Conservation (phyloP, 164 flowering plant genomes). For the Malania oleifera region DNA sequence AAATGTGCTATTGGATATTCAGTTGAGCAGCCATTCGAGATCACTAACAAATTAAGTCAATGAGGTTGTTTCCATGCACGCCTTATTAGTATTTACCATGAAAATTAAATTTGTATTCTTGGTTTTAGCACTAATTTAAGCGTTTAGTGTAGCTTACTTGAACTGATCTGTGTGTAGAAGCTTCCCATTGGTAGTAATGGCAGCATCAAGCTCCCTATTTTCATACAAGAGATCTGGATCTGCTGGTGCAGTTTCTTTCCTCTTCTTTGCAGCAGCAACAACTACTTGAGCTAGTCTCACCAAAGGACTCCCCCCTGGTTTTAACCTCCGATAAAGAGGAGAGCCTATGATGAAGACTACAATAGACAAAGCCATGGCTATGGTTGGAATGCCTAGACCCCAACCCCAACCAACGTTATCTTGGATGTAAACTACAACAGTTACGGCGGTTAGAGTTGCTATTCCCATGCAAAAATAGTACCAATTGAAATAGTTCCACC, state of each 20-base stretch:
- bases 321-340: slow-evolving; percentile 34
- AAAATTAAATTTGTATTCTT: no score
- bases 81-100: no score
- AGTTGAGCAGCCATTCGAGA: no score
- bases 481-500: slow-evolving; percentile 64
- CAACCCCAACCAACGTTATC: slow-evolving; percentile 75
- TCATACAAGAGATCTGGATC: slow-evolving; percentile 40
- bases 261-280: slow-evolving; percentile 52
- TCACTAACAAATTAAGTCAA: no score
- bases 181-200: slow-evolving; percentile 42
- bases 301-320: slow-evolving; percentile 64
- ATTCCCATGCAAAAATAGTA: slow-evolving; percentile 58
- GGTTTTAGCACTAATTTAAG: not conserved
- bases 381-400: slow-evolving; percentile 71
- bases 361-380: slow-evolving; percentile 51
- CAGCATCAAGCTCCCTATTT: slow-evolving; percentile 51
- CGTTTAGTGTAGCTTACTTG: slow-evolving; percentile 52
- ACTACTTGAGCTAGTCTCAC: slow-evolving; percentile 47
- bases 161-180: slow-evolving; percentile 56
- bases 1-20: no score
- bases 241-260: slow-evolving; percentile 30
- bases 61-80: no score
- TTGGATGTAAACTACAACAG: slow-evolving; percentile 62
- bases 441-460: slow-evolving; percentile 51
- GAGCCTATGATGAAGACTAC: slow-evolving; percentile 46